phyloP scores from a whole-genome alignment of 139 green algal species.

The Tetradesmus lagerheimii region DNA sequence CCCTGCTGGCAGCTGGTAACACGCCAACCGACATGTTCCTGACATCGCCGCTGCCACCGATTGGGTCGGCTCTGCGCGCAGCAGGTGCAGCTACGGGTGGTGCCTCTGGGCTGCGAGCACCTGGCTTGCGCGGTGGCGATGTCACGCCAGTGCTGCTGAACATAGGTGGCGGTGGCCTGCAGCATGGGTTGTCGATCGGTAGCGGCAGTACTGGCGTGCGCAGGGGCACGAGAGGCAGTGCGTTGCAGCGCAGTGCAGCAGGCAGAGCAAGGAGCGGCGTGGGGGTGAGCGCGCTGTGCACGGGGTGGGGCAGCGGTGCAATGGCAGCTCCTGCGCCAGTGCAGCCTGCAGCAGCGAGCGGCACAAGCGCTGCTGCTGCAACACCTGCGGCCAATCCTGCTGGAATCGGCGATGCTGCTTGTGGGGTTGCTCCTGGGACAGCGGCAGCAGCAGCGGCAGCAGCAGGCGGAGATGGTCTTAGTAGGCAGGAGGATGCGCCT shows the following conservation, averaged over 20 bases:
- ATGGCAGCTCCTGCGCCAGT: slow-evolving; percentile 7
- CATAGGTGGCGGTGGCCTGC: not conserved
- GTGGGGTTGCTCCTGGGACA: not conserved
- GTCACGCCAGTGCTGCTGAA: slow-evolving; percentile 32
- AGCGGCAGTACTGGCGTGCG: slow-evolving; percentile 1
- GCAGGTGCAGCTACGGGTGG: not conserved
- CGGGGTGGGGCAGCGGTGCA: not conserved
- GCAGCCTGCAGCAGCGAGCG: not conserved
- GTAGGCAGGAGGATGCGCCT: not conserved
- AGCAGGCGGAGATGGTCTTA: not conserved
- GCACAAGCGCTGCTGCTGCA: not conserved
- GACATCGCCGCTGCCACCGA: slow-evolving; percentile 20
- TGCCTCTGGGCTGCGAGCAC: not conserved
- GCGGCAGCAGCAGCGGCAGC: not conserved
- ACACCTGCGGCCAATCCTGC: not conserved
- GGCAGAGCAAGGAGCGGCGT: not conserved
- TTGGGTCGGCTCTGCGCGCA: not conserved
- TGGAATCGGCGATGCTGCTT: not conserved
- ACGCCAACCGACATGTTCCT: slow-evolving; percentile 36
- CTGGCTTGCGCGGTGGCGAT: not conserved
- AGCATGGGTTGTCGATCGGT: not conserved
- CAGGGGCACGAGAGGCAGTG: not conserved
- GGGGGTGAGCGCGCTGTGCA: slow-evolving; percentile 18
- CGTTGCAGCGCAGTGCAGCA: not conserved
- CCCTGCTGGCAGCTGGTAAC: not conserved